These are phyloP conservation scores for Phytophthora melonis DNA, from an alignment of 352 stramenopile genomes.

Conservation along the genomic window DNA sequence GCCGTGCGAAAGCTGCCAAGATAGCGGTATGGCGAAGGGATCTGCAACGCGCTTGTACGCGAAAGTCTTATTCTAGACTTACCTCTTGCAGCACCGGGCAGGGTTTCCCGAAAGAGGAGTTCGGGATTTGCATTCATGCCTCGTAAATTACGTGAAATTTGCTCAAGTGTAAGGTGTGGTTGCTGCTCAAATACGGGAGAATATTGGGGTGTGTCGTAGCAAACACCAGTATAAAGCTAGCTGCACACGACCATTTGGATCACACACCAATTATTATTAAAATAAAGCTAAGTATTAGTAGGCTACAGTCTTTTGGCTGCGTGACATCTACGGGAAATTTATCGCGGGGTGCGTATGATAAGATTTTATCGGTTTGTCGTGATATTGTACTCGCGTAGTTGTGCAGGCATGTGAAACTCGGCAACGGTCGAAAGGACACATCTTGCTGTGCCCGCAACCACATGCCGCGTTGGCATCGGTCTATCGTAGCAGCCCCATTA, in stretches of 20 bases:
- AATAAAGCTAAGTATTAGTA: too few relatives aligned
- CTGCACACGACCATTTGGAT: too few relatives aligned
- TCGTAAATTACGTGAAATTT: constrained; percentile 1
- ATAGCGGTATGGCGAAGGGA: background rate
- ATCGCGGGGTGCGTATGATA: background rate
- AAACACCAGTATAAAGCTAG: too few relatives aligned
- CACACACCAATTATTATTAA: too few relatives aligned
- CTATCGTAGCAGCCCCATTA: too few relatives aligned
- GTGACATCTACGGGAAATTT: too few relatives aligned
- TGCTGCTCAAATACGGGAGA: too few relatives aligned
- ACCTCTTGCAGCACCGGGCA: background rate
- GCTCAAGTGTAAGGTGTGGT: too few relatives aligned
- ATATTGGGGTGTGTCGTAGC: too few relatives aligned
- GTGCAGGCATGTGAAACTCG: background rate
- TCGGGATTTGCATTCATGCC: background rate
- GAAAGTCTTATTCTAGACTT: background rate
- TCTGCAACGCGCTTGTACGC: background rate
- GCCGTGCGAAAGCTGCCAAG: background rate
- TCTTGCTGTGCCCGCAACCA: background rate
- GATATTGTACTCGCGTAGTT: background rate
- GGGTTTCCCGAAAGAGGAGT: background rate
- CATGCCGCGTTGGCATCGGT: too few relatives aligned
- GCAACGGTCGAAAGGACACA: background rate
- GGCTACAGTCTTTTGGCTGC: too few relatives aligned
- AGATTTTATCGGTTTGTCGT: background rate